phyloP scores from a whole-genome alignment of 2,329 filamentous ascomycete species.

The Fusarium sp. region DNA sequence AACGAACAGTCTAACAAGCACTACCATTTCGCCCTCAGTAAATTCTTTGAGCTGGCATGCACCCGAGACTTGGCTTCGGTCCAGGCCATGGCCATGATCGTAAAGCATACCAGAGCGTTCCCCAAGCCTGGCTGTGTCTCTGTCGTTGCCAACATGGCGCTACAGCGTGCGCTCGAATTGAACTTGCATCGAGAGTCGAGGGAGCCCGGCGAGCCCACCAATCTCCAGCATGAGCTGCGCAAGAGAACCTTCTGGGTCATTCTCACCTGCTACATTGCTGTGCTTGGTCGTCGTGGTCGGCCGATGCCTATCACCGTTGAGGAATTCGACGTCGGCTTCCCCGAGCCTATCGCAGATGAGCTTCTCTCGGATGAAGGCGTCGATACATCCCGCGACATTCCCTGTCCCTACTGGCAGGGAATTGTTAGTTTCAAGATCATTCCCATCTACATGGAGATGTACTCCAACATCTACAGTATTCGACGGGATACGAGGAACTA shows the following conservation, averaged over 20 bases:
- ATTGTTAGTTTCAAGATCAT: constrained; percentile 72
- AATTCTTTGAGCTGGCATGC: constrained; percentile 70
- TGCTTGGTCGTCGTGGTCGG: constrained; percentile 78
- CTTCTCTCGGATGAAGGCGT: constrained; percentile 71
- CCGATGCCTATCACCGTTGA: constrained; percentile 78
- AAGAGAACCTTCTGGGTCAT: constrained; percentile 83
- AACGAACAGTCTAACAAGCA: constrained; percentile 77
- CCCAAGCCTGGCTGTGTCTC: constrained; percentile 81
- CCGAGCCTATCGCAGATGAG: constrained; percentile 75
- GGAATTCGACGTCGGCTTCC: constrained; percentile 82
- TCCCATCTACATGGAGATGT: constrained; percentile 76
- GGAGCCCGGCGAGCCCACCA: constrained; percentile 55
- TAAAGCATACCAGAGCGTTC: constrained; percentile 76
- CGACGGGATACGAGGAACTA: constrained; percentile 71
- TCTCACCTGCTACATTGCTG: constrained; percentile 70
- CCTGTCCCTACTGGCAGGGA: constrained; percentile 73
- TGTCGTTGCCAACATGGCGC: constrained; percentile 70
- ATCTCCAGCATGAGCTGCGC: constrained; percentile 76
- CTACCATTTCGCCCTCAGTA: constrained; percentile 78
- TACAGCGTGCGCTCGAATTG: constrained; percentile 76
- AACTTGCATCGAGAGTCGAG: constrained; percentile 78
- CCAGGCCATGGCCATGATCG: constrained; percentile 78
- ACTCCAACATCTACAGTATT: constrained; percentile 78
- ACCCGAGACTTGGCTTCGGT: constrained; percentile 72
- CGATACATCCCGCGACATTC: constrained; percentile 61